Conservation (phyloP, 139 green algal genomes). For the Chlorella sorokiniana region DNA sequence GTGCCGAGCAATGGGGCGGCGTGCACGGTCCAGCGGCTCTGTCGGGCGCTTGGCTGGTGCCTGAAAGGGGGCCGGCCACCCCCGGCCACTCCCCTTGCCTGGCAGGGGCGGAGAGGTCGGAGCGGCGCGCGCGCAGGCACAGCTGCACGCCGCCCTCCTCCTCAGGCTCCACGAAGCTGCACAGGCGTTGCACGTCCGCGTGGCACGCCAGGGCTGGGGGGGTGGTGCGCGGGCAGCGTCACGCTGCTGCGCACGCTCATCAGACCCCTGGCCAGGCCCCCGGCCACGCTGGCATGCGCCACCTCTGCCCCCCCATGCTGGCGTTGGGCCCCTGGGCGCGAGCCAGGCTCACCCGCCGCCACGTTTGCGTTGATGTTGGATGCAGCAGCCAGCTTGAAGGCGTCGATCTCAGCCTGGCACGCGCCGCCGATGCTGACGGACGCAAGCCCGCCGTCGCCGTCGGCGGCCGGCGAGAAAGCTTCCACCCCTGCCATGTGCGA, state of each 20-base stretch:
- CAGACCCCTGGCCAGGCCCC: too few relatives aligned
- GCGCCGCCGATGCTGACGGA: not conserved
- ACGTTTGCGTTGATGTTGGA: slow-evolving; percentile 10
- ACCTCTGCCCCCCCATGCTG: too few relatives aligned
- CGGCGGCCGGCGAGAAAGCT: not conserved
- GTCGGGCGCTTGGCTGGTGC: too few relatives aligned
- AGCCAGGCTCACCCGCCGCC: not conserved
- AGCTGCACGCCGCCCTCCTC: slow-evolving; percentile 13
- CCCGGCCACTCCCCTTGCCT: slow-evolving; percentile 19
- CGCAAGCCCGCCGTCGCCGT: not conserved
- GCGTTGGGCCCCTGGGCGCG: not conserved
- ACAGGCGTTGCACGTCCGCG: not conserved
- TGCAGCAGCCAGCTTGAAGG: not conserved
- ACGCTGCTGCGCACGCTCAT: too few relatives aligned
- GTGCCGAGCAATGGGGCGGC: too few relatives aligned
- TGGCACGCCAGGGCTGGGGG: slow-evolving; percentile 2
- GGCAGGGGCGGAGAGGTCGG: not conserved
- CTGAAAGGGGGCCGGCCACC: not conserved
- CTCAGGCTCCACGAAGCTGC: not conserved
- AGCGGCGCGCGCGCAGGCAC: slow-evolving; percentile 4
- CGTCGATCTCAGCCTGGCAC: not conserved
- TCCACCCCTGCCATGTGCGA: not conserved
- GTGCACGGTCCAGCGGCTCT: too few relatives aligned
- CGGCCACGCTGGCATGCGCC: too few relatives aligned
- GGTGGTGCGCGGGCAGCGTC: too few relatives aligned